These are phyloP conservation scores for Coemansia sp. DNA, from an alignment of 192 early-diverging fungal species.

Conservation along the genomic window DNA sequence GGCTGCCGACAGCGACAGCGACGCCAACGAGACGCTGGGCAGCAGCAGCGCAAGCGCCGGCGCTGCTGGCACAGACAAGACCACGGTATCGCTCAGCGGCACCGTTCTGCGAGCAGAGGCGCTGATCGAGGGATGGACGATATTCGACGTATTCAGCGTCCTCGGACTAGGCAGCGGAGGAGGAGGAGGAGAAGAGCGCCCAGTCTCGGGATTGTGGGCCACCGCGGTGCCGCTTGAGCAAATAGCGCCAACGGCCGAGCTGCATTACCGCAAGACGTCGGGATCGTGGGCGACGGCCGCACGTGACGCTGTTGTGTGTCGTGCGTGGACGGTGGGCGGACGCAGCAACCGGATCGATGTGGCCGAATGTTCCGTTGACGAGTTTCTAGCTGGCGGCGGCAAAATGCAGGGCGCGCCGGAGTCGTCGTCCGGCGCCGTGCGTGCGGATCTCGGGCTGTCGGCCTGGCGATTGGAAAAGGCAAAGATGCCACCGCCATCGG, in stretches of 20 bases:
- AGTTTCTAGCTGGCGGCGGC: not conserved
- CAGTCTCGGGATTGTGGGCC: constrained; percentile 31
- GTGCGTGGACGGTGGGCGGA: constrained; percentile 27
- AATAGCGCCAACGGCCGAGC: constrained; percentile 7
- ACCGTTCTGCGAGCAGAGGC: constrained; percentile 33
- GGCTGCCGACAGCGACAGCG: not conserved
- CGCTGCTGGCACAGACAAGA: not conserved
- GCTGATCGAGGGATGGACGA: constrained; percentile 40
- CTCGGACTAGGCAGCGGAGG: not conserved
- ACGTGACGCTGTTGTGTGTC: constrained; percentile 36
- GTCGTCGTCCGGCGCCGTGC: constrained; percentile 1
- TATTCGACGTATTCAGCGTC: constrained; percentile 41
- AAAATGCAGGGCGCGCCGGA: not conserved
- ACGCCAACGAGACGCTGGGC: not conserved
- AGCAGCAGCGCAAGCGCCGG: not conserved
- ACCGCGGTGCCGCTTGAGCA: constrained; percentile 12
- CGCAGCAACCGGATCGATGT: constrained; percentile 41
- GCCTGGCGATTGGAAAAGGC: constrained; percentile 46
- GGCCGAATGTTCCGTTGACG: constrained; percentile 37
- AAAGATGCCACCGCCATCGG: constrained; percentile 3
- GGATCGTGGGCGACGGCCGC: constrained; percentile 37
- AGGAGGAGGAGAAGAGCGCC: not conserved
- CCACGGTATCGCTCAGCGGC: not conserved
- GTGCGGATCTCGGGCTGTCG: constrained; percentile 33
- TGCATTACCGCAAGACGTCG: constrained; percentile 9